Percentiles rank a stretch among this genome's conserved stretches.
Evolutionary conservation across 2,329 filamentous ascomycete species (phyloP).

Genomic region (Xylaria digitata): DNA sequence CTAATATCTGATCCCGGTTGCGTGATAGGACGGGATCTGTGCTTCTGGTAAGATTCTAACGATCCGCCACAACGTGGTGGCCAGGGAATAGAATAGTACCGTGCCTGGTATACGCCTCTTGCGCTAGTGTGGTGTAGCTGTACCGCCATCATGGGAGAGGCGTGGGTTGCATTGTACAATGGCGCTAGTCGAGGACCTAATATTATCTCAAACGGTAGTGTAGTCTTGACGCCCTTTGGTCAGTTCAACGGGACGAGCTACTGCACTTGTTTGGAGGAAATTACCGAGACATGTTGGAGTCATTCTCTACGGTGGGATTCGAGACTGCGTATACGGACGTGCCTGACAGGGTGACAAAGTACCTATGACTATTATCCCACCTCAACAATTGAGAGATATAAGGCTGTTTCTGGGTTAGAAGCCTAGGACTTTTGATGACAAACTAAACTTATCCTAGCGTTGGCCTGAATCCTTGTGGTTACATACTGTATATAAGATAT

Average conservation of each 20-base stretch:
- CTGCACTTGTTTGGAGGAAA: background rate
- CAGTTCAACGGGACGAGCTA: background rate
- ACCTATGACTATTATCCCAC: background rate
- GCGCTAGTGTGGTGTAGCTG: background rate
- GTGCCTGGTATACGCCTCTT: background rate
- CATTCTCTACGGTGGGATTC: background rate
- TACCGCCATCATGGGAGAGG: slow-evolving; percentile 11
- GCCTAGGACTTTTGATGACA: slow-evolving; percentile 10
- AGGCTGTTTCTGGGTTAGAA: background rate
- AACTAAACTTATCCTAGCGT: background rate
- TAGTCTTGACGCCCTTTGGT: background rate
- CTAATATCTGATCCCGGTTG: background rate
- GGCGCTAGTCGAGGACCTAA: slow-evolving; percentile 1
- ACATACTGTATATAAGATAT: background rate
- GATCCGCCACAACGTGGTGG: slow-evolving; percentile 14
- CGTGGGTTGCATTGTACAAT: slow-evolving; percentile 6
- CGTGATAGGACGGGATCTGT: background rate
- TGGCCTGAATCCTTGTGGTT: background rate
- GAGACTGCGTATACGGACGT: background rate
- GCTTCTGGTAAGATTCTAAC: background rate
- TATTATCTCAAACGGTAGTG: background rate
- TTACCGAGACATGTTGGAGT: slow-evolving; percentile 10
- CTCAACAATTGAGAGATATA: slow-evolving; percentile 7
- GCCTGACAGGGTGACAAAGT: slow-evolving; percentile 3
- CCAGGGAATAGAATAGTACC: slow-evolving; percentile 14